Evolutionary conservation across 2,329 filamentous ascomycete species (phyloP), one percentile per base, ranked within the genome.

Genomic region (Penicillium sp.): DNA sequence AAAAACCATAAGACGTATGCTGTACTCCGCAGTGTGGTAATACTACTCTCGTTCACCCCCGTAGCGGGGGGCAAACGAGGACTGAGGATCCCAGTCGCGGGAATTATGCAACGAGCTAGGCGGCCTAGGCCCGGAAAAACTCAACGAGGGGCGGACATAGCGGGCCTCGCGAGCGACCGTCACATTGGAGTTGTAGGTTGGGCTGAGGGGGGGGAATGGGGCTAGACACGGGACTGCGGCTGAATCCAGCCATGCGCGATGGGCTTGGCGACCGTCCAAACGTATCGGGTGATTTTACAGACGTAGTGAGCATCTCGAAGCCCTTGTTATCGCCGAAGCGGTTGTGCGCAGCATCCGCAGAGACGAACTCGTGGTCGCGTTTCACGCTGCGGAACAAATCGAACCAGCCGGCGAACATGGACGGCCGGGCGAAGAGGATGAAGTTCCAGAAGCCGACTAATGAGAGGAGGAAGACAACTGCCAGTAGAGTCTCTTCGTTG

Each of bases 401-500:
- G 39, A 79, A 62, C 94, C 94, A 99, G 58, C 89, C 94, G 3
- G 79, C 82, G 51, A 95, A 78, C 86, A 97, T 95, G n/a, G 89
- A 87, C 71, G 84, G 85, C 48, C 92, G 87, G 35, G 89, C 88
- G 30, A 97, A 84, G 55, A 97, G 84, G 51, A 96, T 73, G 53
- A 95, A 81, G 46, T 89, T 84, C 85, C 93, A 96, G 44, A 97
- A 77, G 7, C 93, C 93, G 60, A 92, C 92, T 77, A 95, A 85
- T 18, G 88, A 86, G 7, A 99, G 79, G 46, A 97, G 82, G 51
- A 97, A 78, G 44, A 99, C 77, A 11, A 97, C 88, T 1, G 92
- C 90, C 36, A 88, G 82, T 8, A 96, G 83, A 0, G 90, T 93
- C 4, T 84, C 81, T 72, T 95, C 84, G 62, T 84, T 87, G 57